Conservation (phyloP, 2,329 filamentous ascomycete species). For the Ilyonectria robusta region DNA sequence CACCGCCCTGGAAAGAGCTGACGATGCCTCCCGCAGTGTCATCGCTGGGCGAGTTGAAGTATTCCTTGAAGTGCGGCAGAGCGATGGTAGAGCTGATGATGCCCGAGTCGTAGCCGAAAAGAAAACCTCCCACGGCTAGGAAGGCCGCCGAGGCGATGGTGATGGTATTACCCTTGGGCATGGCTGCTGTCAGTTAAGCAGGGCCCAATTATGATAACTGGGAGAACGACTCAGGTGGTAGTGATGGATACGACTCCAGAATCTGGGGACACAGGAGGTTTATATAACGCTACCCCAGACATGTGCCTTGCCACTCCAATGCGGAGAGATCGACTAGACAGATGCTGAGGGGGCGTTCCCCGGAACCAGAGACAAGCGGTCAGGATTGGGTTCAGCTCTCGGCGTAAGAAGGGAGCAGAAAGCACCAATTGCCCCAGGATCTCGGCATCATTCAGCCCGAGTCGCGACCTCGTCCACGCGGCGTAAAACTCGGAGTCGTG, state of each 20-base stretch:
- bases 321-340: conserved; percentile 6
- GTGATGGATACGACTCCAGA: conserved; percentile 2
- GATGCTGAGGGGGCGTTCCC: no score
- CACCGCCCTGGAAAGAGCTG: conserved; percentile 47
- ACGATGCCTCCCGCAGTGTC: conserved; percentile 45
- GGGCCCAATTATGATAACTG: not conserved
- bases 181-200: conserved; percentile 9
- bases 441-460: conserved; percentile 28
- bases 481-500: not conserved
- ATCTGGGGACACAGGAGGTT: conserved; percentile 12
- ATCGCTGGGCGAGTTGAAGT: conserved; percentile 56
- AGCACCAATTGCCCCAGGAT: not conserved
- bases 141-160: conserved; percentile 45
- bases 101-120: conserved; percentile 64
- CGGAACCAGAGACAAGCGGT: not conserved
- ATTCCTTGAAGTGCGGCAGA: conserved; percentile 54
- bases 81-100: conserved; percentile 56
- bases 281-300: conserved; percentile 26
- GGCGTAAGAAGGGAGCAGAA: not conserved
- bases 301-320: not conserved
- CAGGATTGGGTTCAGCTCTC: not conserved
- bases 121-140: conserved; percentile 47
- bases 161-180: conserved; percentile 30
- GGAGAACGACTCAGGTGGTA: not conserved
- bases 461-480: not conserved